Conservation (phyloP, 1,139 yeast genomes). For the Candida frijolesensis region DNA sequence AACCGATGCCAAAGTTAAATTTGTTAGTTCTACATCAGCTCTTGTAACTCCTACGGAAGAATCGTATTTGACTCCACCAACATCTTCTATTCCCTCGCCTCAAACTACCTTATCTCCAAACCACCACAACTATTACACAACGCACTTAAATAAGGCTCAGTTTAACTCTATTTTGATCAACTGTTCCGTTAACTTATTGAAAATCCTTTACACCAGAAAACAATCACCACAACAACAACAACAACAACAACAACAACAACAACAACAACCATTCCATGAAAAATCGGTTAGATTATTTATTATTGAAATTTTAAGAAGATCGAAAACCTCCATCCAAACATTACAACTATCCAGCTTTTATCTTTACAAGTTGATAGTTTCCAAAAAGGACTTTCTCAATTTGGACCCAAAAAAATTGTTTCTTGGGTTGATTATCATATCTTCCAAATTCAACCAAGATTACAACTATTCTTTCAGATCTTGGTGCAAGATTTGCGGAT, state of each 20-base stretch:
- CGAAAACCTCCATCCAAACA: constrained; percentile 65
- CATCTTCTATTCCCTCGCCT: constrained; percentile 5
- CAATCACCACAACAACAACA: neutral
- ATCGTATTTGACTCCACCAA: constrained; percentile 3
- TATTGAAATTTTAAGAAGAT: constrained; percentile 66
- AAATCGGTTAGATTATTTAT: constrained; percentile 47
- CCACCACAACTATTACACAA: constrained; percentile 43
- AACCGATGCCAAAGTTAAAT: too few species aligned
- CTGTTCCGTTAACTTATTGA: constrained; percentile 39
- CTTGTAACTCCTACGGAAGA: constrained; percentile 4
- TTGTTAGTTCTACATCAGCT: neutral
- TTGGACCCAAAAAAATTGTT: constrained; percentile 67
- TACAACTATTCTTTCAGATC: constrained; percentile 66
- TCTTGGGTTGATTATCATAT: constrained; percentile 64
- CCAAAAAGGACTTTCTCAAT: constrained; percentile 10
- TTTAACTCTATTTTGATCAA: constrained; percentile 44
- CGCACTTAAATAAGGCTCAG: constrained; percentile 42
- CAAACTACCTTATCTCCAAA: constrained; percentile 28
- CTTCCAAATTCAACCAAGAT: constrained; percentile 75
- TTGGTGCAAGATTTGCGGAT: constrained; percentile 81
- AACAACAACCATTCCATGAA: constrained; percentile 13
- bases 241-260: neutral
- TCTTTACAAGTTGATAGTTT: constrained; percentile 47
- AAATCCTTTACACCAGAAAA: constrained; percentile 31
- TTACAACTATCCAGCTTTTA: constrained; percentile 71